phyloP scores from a whole-genome alignment of 1,139 yeast genomes.

The Pichia sp. region DNA sequence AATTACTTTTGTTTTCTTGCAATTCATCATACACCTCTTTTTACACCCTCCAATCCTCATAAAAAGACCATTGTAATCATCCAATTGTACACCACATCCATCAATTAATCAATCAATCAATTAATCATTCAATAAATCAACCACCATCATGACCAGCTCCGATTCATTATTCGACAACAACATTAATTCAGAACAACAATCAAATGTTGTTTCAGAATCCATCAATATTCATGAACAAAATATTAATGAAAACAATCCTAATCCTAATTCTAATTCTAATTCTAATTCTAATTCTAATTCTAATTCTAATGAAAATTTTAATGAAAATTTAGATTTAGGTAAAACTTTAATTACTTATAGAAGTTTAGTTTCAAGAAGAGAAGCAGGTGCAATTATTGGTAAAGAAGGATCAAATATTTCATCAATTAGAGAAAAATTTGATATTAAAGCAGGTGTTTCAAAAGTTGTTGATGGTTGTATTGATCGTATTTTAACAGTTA shows the following conservation, averaged over 20 bases:
- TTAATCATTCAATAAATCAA: neutral
- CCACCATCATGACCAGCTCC: constrained; percentile 21
- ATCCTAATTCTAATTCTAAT: neutral
- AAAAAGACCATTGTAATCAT: too few species aligned
- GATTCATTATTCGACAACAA: constrained; percentile 29
- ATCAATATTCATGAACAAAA: neutral
- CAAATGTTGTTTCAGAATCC: neutral
- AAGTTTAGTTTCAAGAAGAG: constrained; percentile 75
- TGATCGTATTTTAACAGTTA: constrained; percentile 76
- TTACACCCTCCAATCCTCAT: too few species aligned
- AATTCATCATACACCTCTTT: too few species aligned
- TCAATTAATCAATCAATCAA: neutral
- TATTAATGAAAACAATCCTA: neutral
- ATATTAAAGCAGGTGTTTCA: constrained; percentile 85
- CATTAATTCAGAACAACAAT: constrained; percentile 18
- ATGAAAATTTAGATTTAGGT: constrained; percentile 22
- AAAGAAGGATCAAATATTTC: constrained; percentile 80
- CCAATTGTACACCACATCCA: too few species aligned
- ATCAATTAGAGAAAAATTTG: constrained; percentile 66
- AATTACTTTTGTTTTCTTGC: too few species aligned
- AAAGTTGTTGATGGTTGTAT: constrained; percentile 76
- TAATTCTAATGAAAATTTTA: neutral
- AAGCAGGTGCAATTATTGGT: constrained; percentile 89
- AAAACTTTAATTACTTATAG: constrained; percentile 49
- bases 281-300: neutral